phyloP scores from a whole-genome alignment of 1,284 basidiomycete species.

The Sutorius eximius region DNA sequence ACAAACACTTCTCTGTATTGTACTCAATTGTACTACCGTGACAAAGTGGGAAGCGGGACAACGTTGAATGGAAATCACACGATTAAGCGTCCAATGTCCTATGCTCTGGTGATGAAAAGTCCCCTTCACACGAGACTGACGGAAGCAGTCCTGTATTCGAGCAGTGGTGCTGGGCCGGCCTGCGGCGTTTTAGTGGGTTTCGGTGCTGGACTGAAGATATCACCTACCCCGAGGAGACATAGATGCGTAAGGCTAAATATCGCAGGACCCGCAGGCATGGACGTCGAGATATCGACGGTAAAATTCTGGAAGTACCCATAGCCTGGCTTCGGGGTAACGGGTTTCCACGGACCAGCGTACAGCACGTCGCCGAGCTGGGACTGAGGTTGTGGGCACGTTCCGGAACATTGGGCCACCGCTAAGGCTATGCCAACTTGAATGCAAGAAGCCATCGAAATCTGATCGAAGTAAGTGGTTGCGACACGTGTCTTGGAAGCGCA shows the following conservation, averaged over 20 bases:
- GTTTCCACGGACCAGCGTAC: slow-evolving; percentile 1
- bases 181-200: not conserved
- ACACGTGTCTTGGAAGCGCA: not conserved
- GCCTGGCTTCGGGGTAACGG: not conserved
- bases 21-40: not conserved
- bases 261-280: not conserved
- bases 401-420: slow-evolving; percentile 4
- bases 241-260: slow-evolving; percentile 1
- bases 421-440: slow-evolving; percentile 20
- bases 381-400: not conserved
- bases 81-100: not conserved
- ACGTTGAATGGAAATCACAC: too few species aligned
- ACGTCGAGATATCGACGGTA: not conserved
- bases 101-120: not conserved
- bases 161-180: not conserved
- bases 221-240: not conserved
- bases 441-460: slow-evolving; percentile 7
- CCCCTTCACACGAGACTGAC: not conserved
- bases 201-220: not conserved
- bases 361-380: slow-evolving; percentile 4
- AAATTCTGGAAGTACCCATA: not conserved
- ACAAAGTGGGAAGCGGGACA: not conserved
- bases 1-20: not conserved
- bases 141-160: not conserved
- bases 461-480: not conserved